phyloP scores from a whole-genome alignment of 805 yeast species.

The Torulaspora delbrueckii region DNA sequence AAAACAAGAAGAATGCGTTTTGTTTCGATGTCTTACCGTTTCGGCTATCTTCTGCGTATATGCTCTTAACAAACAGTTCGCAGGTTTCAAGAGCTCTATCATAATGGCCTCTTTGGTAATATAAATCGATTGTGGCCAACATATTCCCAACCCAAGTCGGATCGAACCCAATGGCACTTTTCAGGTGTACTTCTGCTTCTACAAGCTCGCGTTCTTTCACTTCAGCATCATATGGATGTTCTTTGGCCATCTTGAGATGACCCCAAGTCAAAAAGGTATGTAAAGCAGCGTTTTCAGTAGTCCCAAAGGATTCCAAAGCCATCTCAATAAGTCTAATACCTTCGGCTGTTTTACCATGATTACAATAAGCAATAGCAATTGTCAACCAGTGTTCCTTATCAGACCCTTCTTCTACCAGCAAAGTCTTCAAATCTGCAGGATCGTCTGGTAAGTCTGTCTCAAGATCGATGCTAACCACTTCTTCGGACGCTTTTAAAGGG shows the following conservation, averaged over 20 bases:
- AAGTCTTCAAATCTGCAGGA: slow-evolving; percentile 71
- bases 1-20: slow-evolving; percentile 71
- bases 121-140: slow-evolving; percentile 65
- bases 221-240: slow-evolving; percentile 20
- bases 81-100: slow-evolving; percentile 69
- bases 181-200: slow-evolving; percentile 43
- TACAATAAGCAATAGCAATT: slow-evolving; percentile 74
- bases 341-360: slow-evolving; percentile 52
- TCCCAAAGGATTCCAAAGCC: slow-evolving; percentile 45
- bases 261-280: slow-evolving; percentile 73
- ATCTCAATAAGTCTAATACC: slow-evolving; percentile 58
- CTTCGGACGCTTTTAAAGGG: slow-evolving; percentile 71
- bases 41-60: slow-evolving; percentile 34
- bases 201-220: slow-evolving; percentile 33
- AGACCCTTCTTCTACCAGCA: slow-evolving; percentile 77
- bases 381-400: slow-evolving; percentile 76
- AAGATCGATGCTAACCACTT: slow-evolving; percentile 79
- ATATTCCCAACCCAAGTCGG: slow-evolving; percentile 45
- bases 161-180: slow-evolving; percentile 46
- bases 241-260: slow-evolving; percentile 44
- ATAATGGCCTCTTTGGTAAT: slow-evolving; percentile 52
- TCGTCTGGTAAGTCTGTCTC: slow-evolving; percentile 84
- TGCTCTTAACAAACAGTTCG: slow-evolving; percentile 50
- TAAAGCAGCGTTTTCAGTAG: slow-evolving; percentile 44
- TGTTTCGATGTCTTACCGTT: slow-evolving; percentile 44